Percentiles rank a stretch among this genome's conserved stretches.
Conservation (phyloP, 345 rosid genomes). For the Citrus mangshanensis region DNA sequence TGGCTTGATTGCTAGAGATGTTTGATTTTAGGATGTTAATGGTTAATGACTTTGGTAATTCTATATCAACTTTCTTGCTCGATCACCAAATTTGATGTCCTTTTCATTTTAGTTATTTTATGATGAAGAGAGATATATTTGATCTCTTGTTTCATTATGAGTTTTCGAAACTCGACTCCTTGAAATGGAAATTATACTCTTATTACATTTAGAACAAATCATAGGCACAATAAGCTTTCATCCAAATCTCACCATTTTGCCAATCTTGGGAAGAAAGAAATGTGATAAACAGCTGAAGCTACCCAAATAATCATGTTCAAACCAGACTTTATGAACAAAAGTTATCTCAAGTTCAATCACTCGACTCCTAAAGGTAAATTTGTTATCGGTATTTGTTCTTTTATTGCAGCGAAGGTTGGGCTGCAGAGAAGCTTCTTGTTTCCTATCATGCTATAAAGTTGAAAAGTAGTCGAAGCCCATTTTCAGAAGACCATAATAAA, state of each 20-base stretch:
- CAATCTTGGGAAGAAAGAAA: background rate
- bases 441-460: background rate
- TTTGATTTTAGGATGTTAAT: background rate
- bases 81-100: background rate
- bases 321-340: background rate
- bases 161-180: background rate
- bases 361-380: background rate
- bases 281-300: background rate
- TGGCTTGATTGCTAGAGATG: background rate
- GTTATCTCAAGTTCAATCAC: background rate
- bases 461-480: background rate
- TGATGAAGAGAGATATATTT: background rate
- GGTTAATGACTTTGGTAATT: background rate
- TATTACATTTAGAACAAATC: background rate
- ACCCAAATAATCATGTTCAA: background rate
- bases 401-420: background rate
- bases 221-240: background rate
- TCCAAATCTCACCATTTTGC: background rate
- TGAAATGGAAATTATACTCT: background rate
- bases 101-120: background rate
- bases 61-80: background rate
- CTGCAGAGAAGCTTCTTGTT: background rate
- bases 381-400: background rate
- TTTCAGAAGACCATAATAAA: background rate
- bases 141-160: background rate